Evolutionary conservation across 495 filamentous ascomycete species (phyloP).

Genomic region (Neurospora tetraspora): DNA sequence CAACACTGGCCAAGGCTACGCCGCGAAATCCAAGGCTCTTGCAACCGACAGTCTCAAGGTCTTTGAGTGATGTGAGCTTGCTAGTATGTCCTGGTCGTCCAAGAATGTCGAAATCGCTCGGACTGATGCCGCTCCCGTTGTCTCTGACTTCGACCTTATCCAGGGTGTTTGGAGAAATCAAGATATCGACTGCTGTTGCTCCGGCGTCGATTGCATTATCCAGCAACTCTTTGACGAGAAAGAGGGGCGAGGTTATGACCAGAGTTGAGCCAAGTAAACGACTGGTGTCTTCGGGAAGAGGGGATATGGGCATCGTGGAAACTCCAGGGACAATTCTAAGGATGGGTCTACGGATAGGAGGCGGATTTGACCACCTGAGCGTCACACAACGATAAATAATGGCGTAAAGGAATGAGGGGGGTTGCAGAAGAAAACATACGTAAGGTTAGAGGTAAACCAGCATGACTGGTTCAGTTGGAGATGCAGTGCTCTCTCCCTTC

Average conservation of each 20-base stretch:
- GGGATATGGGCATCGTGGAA: slow-evolving; percentile 23
- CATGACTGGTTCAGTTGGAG: not conserved
- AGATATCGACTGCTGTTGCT: slow-evolving; percentile 60
- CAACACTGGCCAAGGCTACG: slow-evolving; percentile 71
- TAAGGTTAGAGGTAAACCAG: not conserved
- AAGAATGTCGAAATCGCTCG: slow-evolving; percentile 57
- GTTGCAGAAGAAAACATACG: not conserved
- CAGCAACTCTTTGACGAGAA: slow-evolving; percentile 80
- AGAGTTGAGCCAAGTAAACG: slow-evolving; percentile 63
- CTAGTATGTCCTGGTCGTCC: slow-evolving; percentile 71
- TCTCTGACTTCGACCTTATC: slow-evolving; percentile 84
- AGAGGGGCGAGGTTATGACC: slow-evolving; percentile 59
- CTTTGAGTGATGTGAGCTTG: slow-evolving; percentile 66
- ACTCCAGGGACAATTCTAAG: not conserved
- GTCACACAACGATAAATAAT: not conserved
- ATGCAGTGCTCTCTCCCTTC: not conserved
- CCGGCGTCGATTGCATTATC: slow-evolving; percentile 86
- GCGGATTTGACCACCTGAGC: not conserved
- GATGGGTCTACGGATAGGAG: not conserved
- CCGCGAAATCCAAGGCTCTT: slow-evolving; percentile 80
- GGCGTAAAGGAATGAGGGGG: not conserved
- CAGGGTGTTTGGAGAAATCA: slow-evolving; percentile 65
- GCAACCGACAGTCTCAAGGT: slow-evolving; percentile 56
- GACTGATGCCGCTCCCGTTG: slow-evolving; percentile 74
- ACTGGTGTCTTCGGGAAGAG: slow-evolving; percentile 53